Evolutionary conservation across 139 green algal species (phyloP).

Genomic region (Microglena sp.): DNA sequence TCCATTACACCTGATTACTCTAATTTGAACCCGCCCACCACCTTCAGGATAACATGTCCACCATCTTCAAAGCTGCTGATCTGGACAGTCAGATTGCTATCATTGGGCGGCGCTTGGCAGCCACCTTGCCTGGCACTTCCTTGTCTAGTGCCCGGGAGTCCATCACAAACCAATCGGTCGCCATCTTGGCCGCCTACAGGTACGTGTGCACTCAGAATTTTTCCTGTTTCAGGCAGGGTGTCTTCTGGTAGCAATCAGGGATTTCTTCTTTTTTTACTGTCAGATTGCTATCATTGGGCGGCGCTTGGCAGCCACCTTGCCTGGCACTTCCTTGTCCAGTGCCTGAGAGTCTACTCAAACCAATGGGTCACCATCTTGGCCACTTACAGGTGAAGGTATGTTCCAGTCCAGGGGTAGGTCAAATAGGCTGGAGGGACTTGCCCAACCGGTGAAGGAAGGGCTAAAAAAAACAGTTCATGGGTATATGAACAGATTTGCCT

Average conservation of each 20-base stretch:
- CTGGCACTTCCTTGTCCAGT: conserved; percentile 26
- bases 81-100: conserved; percentile 47
- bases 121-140: conserved; percentile 22
- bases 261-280: too few species aligned
- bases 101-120: conserved; percentile 26
- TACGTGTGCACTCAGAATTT: conserved; percentile 4
- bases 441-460: too few species aligned
- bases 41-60: conserved; percentile 42
- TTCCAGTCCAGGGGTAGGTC: too few species aligned
- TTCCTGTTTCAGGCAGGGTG: too few species aligned
- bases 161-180: conserved; percentile 36
- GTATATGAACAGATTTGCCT: too few species aligned
- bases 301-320: conserved; percentile 26
- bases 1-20: too few species aligned
- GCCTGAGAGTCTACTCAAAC: conserved; percentile 45
- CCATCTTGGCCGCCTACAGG: conserved; percentile 28
- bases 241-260: too few species aligned
- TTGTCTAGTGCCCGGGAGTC: conserved; percentile 45
- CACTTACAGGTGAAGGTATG: conserved; percentile 19
- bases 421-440: too few species aligned
- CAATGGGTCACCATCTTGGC: conserved; percentile 25
- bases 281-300: conserved; percentile 24
- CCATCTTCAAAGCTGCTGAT: conserved; percentile 74
- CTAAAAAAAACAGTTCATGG: too few species aligned
- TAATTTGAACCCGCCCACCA: too few species aligned